Evolutionary conservation across 768 basidiomycete species (phyloP).

Genomic region (Chlorophyllum brunneum): DNA sequence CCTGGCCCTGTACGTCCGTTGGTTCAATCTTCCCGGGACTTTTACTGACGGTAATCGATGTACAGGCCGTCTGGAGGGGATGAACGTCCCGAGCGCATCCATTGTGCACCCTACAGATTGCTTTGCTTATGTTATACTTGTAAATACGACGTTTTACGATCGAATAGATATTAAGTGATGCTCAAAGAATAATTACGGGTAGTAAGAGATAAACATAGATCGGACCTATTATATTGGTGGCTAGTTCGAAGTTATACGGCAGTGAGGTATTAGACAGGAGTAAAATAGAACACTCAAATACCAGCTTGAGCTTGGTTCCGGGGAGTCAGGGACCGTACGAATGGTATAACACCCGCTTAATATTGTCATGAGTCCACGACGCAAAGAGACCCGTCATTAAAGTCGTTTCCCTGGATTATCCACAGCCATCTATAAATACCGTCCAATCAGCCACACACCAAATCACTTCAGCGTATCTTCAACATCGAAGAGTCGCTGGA

Average conservation of each 20-base stretch:
- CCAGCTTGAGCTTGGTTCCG: no score
- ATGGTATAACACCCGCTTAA: no score
- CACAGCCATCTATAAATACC: background rate
- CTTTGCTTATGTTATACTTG: no score
- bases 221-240: no score
- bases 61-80: conserved; percentile 18
- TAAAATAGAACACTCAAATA: background rate
- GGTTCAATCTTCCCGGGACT: background rate
- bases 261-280: no score
- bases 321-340: no score
- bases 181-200: no score
- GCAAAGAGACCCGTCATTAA: background rate
- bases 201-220: no score
- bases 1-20: conserved; percentile 17
- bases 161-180: no score
- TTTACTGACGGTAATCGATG: background rate
- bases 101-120: no score
- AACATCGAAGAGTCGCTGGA: conserved; percentile 8
- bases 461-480: background rate
- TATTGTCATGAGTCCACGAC: no score
- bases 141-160: no score
- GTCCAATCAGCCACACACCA: background rate
- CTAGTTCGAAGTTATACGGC: background rate
- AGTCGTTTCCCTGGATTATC: background rate
- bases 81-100: background rate